Evolutionary conservation across 768 basidiomycete genomes (phyloP).

Genomic region (Lentinula detonsa): DNA sequence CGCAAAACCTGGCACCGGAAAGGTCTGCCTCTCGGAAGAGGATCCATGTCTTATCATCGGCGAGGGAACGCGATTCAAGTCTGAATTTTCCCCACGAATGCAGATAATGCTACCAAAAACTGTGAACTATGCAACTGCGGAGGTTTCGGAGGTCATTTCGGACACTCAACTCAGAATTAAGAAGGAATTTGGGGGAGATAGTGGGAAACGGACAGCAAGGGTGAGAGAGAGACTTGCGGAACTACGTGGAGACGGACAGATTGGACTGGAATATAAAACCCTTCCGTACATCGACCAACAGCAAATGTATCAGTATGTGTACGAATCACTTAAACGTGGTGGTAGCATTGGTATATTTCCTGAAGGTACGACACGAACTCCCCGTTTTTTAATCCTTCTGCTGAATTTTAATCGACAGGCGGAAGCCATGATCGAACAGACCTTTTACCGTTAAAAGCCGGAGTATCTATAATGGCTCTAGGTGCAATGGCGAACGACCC

Average conservation of each 20-base stretch:
- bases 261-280: slow-evolving; percentile 73
- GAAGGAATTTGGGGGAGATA: slow-evolving; percentile 81
- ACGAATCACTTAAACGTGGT: slow-evolving; percentile 76
- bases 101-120: slow-evolving; percentile 85
- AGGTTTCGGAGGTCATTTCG: slow-evolving; percentile 84
- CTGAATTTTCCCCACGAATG: slow-evolving; percentile 69
- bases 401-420: slow-evolving; percentile 39
- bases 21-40: slow-evolving; percentile 59
- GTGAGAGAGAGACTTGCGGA: slow-evolving; percentile 66
- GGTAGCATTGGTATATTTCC: slow-evolving; percentile 97
- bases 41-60: slow-evolving; percentile 84
- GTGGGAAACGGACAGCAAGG: slow-evolving; percentile 62
- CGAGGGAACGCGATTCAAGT: slow-evolving; percentile 69
- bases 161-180: slow-evolving; percentile 83
- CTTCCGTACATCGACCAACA: slow-evolving; percentile 91
- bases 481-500: slow-evolving; percentile 96
- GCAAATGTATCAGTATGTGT: slow-evolving; percentile 92
- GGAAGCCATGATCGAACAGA: slow-evolving; percentile 98
- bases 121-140: slow-evolving; percentile 69
- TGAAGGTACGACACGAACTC: slow-evolving; percentile 56
- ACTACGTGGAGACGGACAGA: slow-evolving; percentile 42
- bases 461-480: slow-evolving; percentile 95
- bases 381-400: not conserved
- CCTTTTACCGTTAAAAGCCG: slow-evolving; percentile 93
- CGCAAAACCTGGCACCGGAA: slow-evolving; percentile 70